Conservation (phyloP, 768 basidiomycete genomes). For the Cytidiella melzeri region DNA sequence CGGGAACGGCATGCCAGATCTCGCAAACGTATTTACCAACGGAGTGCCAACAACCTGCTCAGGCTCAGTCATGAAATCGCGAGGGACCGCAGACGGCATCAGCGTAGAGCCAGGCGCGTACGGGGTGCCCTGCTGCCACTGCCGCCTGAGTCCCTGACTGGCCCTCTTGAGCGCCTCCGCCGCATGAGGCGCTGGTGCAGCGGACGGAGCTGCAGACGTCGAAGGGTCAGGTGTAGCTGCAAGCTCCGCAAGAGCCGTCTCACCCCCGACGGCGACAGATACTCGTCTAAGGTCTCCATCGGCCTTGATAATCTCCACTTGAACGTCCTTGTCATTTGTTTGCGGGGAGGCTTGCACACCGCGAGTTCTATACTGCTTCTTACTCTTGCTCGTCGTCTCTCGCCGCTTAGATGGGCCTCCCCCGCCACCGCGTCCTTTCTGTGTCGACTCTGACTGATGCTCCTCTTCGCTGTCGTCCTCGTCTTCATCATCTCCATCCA, state of each 20-base stretch:
- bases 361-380: slow-evolving; percentile 54
- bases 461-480: slow-evolving; percentile 49
- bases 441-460: slow-evolving; percentile 21
- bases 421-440: slow-evolving; percentile 13
- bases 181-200: not conserved
- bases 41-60: slow-evolving; percentile 21
- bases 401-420: slow-evolving; percentile 14
- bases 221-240: not conserved
- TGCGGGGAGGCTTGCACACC: slow-evolving; percentile 69
- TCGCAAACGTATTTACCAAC: slow-evolving; percentile 9
- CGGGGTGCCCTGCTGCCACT: slow-evolving; percentile 5
- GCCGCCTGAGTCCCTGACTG: slow-evolving; percentile 9
- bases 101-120: slow-evolving; percentile 5
- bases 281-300: slow-evolving; percentile 9
- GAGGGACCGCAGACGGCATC: slow-evolving; percentile 19
- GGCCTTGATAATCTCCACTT: slow-evolving; percentile 35
- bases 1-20: slow-evolving; percentile 21
- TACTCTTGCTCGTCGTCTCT: slow-evolving; percentile 30
- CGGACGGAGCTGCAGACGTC: not conserved
- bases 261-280: slow-evolving; percentile 11
- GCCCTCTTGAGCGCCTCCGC: not conserved
- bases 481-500: slow-evolving; percentile 80
- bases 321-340: slow-evolving; percentile 50
- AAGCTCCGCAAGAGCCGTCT: slow-evolving; percentile 2
- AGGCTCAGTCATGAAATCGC: slow-evolving; percentile 17